phyloP scores from a whole-genome alignment of 2,329 filamentous ascomycete genomes.

The Neofusicoccum cordaticola region DNA sequence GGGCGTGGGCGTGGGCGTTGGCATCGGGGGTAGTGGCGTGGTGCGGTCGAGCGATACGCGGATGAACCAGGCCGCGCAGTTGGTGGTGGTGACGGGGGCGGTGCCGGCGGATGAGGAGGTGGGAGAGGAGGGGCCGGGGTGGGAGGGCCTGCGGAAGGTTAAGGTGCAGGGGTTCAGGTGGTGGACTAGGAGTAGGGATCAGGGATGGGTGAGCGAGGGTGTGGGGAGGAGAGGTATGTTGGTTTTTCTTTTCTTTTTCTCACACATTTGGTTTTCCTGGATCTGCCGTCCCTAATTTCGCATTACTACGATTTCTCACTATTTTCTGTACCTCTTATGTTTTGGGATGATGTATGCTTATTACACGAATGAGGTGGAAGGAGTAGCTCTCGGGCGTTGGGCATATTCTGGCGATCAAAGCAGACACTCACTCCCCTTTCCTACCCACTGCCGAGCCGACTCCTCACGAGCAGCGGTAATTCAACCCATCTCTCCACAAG shows the following conservation, averaged over 20 bases:
- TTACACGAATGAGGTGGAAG: too few species aligned
- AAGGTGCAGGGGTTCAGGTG: conserved; percentile 19
- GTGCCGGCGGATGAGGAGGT: background rate
- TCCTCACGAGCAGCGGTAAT: background rate
- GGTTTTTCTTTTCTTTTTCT: background rate
- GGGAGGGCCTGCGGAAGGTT: background rate
- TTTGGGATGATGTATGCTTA: background rate
- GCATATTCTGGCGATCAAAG: too few species aligned
- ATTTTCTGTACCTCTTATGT: background rate
- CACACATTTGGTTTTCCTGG: too few species aligned
- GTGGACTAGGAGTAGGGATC: conserved; percentile 26
- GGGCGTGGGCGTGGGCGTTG: background rate
- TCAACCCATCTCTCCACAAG: background rate
- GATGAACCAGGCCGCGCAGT: background rate
- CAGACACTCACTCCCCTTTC: too few species aligned
- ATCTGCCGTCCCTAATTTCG: too few species aligned
- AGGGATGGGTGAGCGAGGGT: conserved; percentile 30
- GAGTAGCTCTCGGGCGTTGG: too few species aligned
- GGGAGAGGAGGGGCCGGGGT: background rate
- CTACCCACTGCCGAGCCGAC: too few species aligned
- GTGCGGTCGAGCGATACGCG: background rate
- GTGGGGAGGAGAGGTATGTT: background rate
- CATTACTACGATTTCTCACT: background rate
- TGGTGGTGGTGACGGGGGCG: conserved; percentile 1
- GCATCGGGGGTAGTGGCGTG: background rate